Base-by-base conservation (phyloP, 805 yeast species). In the Ogataea chonburiensis region DNA sequence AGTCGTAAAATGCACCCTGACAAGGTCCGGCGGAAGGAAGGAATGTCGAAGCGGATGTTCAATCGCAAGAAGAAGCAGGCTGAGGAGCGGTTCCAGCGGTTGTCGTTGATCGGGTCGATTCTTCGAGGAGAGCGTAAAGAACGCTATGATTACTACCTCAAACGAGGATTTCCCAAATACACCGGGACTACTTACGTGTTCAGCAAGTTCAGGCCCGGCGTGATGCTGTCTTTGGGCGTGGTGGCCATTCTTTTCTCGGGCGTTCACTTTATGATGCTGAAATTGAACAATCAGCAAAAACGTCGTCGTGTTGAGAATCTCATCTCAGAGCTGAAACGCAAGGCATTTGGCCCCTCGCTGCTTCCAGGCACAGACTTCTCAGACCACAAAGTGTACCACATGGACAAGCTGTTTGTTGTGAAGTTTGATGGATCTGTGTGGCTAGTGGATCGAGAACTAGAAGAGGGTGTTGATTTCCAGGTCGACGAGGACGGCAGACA, bases 1-100 rank as follows among this genome's bases (percentile, higher is more conserved):
- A 80, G 95, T 3, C 69, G 82, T 34, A 69, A 68, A 44, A 68
- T 83, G 48, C 98, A 91, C 56, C 98, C 98, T 0, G 98, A 91
- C 61, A 88, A 91, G 59, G 60, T 63, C 19, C 63, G 60, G 32
- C 63, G 63, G 28, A 59, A 56, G 38, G 68, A 67, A 37, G 70
- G 64, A 27, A 27, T 37, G 20, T 56, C 61, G 44, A 57, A 58
- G n/a, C 55, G 40, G 34, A 33, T 43, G 38, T 52, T 43, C 37
- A 37, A 45, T 18, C 42, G 42, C 20, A 32, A 56, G 28, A 67
- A 63, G 40, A 75, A 75, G 45, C 55, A 60, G 15, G 84, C 82
- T 5, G 79, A 74, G 43, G 84, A 79, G 47, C 69, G 86, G 24
- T 93, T 81, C 55, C 86, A 91, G 51, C 67, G 91, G 18, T 71